Evolutionary conservation across 2,329 filamentous ascomycete genomes (phyloP).

Genomic region (Piedraia hortae): DNA sequence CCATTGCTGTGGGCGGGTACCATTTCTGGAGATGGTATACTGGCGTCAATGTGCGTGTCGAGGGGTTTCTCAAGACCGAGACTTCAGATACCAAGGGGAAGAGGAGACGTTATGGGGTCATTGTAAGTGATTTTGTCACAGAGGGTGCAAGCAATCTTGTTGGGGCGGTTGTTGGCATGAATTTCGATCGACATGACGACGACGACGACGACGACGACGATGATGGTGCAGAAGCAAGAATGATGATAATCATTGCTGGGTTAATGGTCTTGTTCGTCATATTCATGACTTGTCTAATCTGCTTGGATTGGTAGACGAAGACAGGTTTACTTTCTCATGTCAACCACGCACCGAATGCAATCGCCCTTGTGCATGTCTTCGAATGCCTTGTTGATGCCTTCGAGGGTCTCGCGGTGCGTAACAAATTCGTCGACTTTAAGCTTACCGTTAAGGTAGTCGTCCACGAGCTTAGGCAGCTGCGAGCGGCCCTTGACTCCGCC

Average conservation of each 20-base stretch:
- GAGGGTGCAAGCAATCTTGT: conserved; percentile 17
- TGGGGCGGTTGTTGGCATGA: conserved; percentile 11
- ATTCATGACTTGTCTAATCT: too few species aligned
- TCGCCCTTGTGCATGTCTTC: conserved; percentile 86
- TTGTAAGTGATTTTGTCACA: conserved; percentile 14
- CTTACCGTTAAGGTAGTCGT: conserved; percentile 66
- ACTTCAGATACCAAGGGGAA: conserved; percentile 5
- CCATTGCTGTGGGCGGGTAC: conserved; percentile 20
- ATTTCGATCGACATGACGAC: neutral
- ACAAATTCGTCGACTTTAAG: conserved; percentile 99
- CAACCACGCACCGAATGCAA: conserved; percentile 85
- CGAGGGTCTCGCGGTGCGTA: conserved; percentile 67
- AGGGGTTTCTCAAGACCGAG: conserved; percentile 12
- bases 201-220: too few species aligned
- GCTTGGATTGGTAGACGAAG: too few species aligned
- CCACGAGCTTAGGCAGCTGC: conserved; percentile 64
- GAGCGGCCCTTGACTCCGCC: conserved; percentile 93
- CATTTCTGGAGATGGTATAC: conserved; percentile 17
- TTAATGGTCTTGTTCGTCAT: too few species aligned
- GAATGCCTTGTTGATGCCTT: conserved; percentile 71
- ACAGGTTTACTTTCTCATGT: conserved; percentile 25
- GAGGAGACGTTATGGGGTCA: conserved; percentile 11
- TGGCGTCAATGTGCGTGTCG: conserved; percentile 18
- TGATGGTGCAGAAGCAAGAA: too few species aligned
- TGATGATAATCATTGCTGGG: too few species aligned